A percentile compares a stretch with the other conserved stretches of the same genome.
Evolutionary conservation across 257 asterid genomes (phyloP).

Genomic region (Capsicum pubescens): DNA sequence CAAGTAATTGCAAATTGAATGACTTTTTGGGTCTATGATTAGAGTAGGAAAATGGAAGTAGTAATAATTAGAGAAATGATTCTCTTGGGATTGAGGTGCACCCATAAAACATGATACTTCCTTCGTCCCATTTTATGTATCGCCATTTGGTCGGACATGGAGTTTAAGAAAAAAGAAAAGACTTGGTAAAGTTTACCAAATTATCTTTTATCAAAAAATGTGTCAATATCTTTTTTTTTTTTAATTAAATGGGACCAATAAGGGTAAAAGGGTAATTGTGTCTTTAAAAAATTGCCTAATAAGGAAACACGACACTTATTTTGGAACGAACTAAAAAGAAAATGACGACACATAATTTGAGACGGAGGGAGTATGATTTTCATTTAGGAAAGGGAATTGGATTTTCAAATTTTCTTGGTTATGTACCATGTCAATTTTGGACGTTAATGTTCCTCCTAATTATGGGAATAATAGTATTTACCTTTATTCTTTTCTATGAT

Average conservation of each 20-base stretch:
- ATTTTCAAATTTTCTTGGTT: neutral
- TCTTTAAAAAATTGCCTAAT: too few relatives aligned
- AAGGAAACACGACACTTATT: too few relatives aligned
- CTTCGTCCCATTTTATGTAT: too few relatives aligned
- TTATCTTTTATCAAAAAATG: too few relatives aligned
- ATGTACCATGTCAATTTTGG: constrained; percentile 5
- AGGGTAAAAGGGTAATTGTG: too few relatives aligned
- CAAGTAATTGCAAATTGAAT: neutral
- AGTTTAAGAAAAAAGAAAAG: too few relatives aligned
- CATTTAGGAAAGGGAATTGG: neutral
- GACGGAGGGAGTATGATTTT: neutral
- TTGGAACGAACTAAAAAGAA: too few relatives aligned
- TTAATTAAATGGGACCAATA: too few relatives aligned
- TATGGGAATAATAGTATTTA: neutral
- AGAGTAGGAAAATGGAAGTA: neutral
- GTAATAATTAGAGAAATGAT: constrained; percentile 26
- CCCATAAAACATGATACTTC: neutral
- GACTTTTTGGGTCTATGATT: constrained; percentile 21
- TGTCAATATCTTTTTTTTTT: too few relatives aligned
- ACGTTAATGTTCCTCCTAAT: constrained; percentile 12
- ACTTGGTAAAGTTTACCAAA: too few relatives aligned
- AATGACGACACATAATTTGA: too few relatives aligned
- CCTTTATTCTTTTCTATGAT: neutral
- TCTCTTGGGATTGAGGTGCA: constrained; percentile 29
- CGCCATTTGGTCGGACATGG: accelerated